Evolutionary conservation across 2,329 filamentous ascomycete species (phyloP), one percentile per base, ranked within the genome.

Genomic region (Lasiodiplodia sp.): DNA sequence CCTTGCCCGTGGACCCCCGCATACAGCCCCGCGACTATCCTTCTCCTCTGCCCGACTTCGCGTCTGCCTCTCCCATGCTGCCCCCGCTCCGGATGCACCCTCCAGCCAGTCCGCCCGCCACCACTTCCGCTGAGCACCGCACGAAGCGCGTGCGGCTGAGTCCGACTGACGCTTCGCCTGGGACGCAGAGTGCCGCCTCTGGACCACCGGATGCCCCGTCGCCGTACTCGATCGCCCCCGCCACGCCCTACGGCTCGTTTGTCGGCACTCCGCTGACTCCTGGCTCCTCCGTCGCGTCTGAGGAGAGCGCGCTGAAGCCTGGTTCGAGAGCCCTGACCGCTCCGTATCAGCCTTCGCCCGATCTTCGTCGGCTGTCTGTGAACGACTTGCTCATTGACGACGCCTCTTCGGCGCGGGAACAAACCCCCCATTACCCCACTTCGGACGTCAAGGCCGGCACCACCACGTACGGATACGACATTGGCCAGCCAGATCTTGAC

Each of bases 401-500:
- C 40, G 37, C 31, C 31, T 70, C 73, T 3, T 70, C 74, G 31
- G 71, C 70, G 10, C 71, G 73, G 25, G 60, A 34, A 34, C 47
- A 21, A 4, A 64, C 47, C 2, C 47, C 60, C 8, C 60, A 40
- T 38, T 68, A 57, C 5, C 62, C 66, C 6, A 71, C 71, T 16
- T 70, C 66, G 3, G 68, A 71, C 44, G 51, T n/a, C 38, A 66
- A 40, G 4, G 52, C 66, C 10, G 44, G 40, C 18, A 37, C 66
- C 28, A 74, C 79, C 44, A 87, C 84, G 53, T 93, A 92, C 75
- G 92, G 92, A 6, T 86, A 91, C 69, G 92, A 95, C 74, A 84
- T 87, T 68, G 92, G 92, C 0, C 83, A 88, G 70, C 85, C 86
- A 11, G 92, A 95, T 78, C 80, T 88, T 23, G 92, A 95, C 73